These are phyloP conservation scores for Bryoerythrophyllum caledonicum DNA, from an alignment of 225 moss, liverwort and hornwort genomes.

Conservation along the genomic window DNA sequence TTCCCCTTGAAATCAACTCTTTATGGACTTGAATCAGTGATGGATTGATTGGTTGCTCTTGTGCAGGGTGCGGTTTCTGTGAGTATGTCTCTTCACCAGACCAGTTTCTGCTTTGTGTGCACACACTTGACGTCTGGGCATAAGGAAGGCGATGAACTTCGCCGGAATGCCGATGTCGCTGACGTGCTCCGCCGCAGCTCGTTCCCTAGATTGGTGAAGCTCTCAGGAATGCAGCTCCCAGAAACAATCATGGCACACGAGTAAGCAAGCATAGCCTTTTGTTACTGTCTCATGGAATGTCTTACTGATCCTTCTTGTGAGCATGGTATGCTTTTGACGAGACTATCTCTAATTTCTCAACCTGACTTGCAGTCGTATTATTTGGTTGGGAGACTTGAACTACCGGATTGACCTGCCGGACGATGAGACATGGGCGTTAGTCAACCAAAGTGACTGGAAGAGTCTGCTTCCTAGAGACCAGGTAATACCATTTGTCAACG, in stretches of 20 bases:
- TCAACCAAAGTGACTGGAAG: slow-evolving; percentile 81
- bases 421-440: slow-evolving; percentile 69
- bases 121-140: slow-evolving; percentile 88
- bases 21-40: not conserved
- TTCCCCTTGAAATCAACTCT: not conserved
- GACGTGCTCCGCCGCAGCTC: slow-evolving; percentile 77
- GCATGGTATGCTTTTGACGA: not conserved
- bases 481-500: slow-evolving; percentile 31
- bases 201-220: slow-evolving; percentile 74
- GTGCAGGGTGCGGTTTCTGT: slow-evolving; percentile 88
- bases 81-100: slow-evolving; percentile 91
- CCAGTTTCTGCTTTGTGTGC: slow-evolving; percentile 90
- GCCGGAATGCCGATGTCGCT: slow-evolving; percentile 80
- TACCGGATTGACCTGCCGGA: slow-evolving; percentile 81
- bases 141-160: slow-evolving; percentile 86
- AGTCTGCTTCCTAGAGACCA: slow-evolving; percentile 75
- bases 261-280: slow-evolving; percentile 42
- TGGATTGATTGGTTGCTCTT: not conserved
- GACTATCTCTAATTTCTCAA: not conserved
- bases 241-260: slow-evolving; percentile 90
- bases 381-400: slow-evolving; percentile 97
- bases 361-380: slow-evolving; percentile 65
- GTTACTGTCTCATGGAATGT: not conserved
- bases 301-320: slow-evolving; percentile 12
- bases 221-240: slow-evolving; percentile 65